Percentiles rank a stretch among this genome's conserved stretches.
phyloP scores from a whole-genome alignment of 2,329 filamentous ascomycete genomes.

The Chaetomium sp. region DNA sequence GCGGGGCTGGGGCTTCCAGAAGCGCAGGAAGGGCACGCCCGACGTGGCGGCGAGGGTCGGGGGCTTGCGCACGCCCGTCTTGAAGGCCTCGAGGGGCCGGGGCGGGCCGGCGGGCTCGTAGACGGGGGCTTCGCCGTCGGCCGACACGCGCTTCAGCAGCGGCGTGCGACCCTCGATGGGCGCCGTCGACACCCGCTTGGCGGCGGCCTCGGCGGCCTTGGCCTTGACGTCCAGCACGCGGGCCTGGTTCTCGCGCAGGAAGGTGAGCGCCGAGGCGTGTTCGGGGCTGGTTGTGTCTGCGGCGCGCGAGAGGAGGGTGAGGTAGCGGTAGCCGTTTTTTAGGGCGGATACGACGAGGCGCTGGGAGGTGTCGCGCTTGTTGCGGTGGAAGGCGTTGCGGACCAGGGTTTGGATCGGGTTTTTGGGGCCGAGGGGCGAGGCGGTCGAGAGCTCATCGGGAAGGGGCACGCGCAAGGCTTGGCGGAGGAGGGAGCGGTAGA shows the following conservation, averaged over 20 bases:
- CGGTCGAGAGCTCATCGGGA: constrained; percentile 48
- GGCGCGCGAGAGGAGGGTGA: constrained; percentile 46
- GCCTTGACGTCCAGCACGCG: constrained; percentile 27
- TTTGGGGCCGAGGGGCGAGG: constrained; percentile 29
- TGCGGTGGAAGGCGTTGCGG: constrained; percentile 62
- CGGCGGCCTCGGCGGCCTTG: neutral
- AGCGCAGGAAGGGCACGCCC: constrained; percentile 65
- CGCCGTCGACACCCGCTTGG: constrained; percentile 18
- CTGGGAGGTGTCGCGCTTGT: constrained; percentile 59
- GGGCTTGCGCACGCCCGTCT: constrained; percentile 55
- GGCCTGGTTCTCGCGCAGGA: constrained; percentile 42
- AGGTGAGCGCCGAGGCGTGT: constrained; percentile 45
- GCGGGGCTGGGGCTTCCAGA: constrained; percentile 65
- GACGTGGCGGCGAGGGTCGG: constrained; percentile 58
- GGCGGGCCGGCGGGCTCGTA: constrained; percentile 54
- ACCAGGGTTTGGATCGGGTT: constrained; percentile 61
- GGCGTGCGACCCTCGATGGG: constrained; percentile 35
- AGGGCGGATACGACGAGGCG: constrained; percentile 65
- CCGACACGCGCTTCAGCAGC: constrained; percentile 39
- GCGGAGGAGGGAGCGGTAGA: constrained; percentile 70
- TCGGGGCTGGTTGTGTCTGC: constrained; percentile 45
- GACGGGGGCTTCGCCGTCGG: constrained; percentile 43
- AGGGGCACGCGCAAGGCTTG: constrained; percentile 58
- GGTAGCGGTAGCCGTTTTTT: constrained; percentile 63
- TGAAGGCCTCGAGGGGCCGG: constrained; percentile 52